Percentiles rank a stretch among this genome's conserved stretches.
phyloP scores from a whole-genome alignment of 2,329 filamentous ascomycete genomes.

The Pezizomycotina sp. region DNA sequence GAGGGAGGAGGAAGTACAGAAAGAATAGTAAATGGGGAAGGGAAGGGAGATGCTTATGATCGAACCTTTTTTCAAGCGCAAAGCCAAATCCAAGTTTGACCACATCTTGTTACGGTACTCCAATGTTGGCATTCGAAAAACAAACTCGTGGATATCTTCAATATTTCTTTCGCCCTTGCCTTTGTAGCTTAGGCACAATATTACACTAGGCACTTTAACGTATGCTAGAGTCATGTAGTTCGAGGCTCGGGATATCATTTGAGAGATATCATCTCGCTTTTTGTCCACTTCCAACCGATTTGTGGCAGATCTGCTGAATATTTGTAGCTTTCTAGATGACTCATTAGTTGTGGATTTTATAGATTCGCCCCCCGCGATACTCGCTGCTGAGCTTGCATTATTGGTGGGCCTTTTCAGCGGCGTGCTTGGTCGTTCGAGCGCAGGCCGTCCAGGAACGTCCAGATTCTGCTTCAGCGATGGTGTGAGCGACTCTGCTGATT shows the following conservation, averaged over 20 bases:
- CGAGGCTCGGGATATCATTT: constrained; percentile 89
- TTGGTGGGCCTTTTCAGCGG: constrained; percentile 7
- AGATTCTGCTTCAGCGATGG: constrained; percentile 7
- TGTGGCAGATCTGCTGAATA: constrained; percentile 30
- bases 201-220: constrained; percentile 86
- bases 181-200: constrained; percentile 61
- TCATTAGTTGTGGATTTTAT: too few relatives aligned
- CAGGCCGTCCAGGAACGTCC: too few relatives aligned
- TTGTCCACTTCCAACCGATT: constrained; percentile 34
- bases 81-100: constrained; percentile 88
- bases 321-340: constrained; percentile 22
- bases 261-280: constrained; percentile 71
- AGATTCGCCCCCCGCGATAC: too few relatives aligned
- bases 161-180: constrained; percentile 89
- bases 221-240: constrained; percentile 96
- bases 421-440: constrained; percentile 8
- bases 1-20: too few relatives aligned
- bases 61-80: constrained; percentile 78
- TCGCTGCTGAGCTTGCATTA: too few relatives aligned
- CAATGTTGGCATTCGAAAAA: constrained; percentile 83
- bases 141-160: constrained; percentile 92
- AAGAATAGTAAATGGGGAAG: too few relatives aligned
- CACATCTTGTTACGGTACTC: constrained; percentile 98
- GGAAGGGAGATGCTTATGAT: too few relatives aligned
- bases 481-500: constrained; percentile 41